phyloP scores from a whole-genome alignment of 139 green algal species.

The Chlamydomonas applanata region DNA sequence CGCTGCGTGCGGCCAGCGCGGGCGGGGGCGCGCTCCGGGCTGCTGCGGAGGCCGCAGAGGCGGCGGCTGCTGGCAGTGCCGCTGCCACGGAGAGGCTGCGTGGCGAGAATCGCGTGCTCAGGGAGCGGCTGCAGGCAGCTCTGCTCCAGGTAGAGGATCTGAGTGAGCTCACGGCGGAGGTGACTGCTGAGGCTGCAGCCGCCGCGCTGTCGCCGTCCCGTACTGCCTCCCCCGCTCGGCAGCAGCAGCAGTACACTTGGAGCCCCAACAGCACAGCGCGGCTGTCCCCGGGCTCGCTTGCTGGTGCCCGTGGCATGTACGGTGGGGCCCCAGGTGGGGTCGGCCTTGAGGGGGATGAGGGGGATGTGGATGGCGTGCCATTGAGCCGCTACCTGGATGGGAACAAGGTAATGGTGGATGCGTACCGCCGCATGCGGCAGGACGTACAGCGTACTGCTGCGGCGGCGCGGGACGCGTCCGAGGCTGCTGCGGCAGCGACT shows the following conservation, averaged over 20 bases:
- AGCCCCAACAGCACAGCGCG: not conserved
- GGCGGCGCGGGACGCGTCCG: too few species aligned
- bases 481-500: too few species aligned
- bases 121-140: conserved; percentile 10
- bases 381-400: too few species aligned
- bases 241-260: not conserved
- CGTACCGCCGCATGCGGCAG: too few species aligned
- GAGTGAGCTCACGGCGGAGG: not conserved
- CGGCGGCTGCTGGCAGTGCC: not conserved
- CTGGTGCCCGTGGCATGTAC: too few species aligned
- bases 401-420: too few species aligned
- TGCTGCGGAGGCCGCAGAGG: not conserved
- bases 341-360: too few species aligned
- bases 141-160: conserved; percentile 12
- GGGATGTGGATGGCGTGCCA: too few species aligned
- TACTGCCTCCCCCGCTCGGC: not conserved
- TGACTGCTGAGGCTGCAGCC: not conserved
- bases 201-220: not conserved
- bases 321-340: too few species aligned
- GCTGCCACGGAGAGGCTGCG: not conserved
- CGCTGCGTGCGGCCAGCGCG: not conserved
- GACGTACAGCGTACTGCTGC: too few species aligned
- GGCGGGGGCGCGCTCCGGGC: not conserved
- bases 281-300: not conserved
- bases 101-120: conserved; percentile 15